Base-by-base conservation (phyloP, 2,329 filamentous ascomycete species). In the Akanthomyces uredinophilus region DNA sequence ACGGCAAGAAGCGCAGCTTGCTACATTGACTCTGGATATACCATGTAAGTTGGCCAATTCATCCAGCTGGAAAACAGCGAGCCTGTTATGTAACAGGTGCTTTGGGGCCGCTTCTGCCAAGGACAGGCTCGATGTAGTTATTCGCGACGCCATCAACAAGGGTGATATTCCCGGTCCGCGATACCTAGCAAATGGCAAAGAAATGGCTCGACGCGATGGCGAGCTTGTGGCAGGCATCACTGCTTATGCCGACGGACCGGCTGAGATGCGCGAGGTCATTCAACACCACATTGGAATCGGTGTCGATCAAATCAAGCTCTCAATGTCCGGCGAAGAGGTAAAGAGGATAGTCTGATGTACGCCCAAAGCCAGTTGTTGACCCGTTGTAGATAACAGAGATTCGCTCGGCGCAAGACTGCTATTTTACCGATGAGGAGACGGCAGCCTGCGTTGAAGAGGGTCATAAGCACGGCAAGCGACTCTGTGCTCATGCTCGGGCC, bases 11-110 rank as follows among this genome's bases (percentile, higher is more conserved):
- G 70, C 37, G 80, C 80, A 0, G 71, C 75, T 65, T 75, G 71
- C 50, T 82, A 77, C 63, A 68, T 81, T 8, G 79, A 82, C 65
- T 79, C 74, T 4, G 80, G 79, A 0, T 81, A 81, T 66, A 82
- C 79, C 0, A 81, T 81, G 78, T 72, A 65, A 39, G 67, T 51
- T 20, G 29, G 29, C 14, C 18, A 3, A 24, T 27, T 20, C 35
- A 14, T 43, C n/a, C 52, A n/a, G n/a, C n/a, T n/a, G 13, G 20
- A 32, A 43, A 22, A 41, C 58, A 11, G n/a, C 11, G 22, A 50
- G 27, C 46, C 10, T 20, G 13, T 50, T 60, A 5, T 14, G 52
- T 20, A 39, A 24, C 35, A 73, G 71, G 71, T 79, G 75, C 58
- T 81, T 76, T 55, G 78, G 78, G 1, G 78, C 78, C 0, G 79